Evolutionary conservation across 768 basidiomycete genomes (phyloP).

Genomic region (Tubosaeta sp.): DNA sequence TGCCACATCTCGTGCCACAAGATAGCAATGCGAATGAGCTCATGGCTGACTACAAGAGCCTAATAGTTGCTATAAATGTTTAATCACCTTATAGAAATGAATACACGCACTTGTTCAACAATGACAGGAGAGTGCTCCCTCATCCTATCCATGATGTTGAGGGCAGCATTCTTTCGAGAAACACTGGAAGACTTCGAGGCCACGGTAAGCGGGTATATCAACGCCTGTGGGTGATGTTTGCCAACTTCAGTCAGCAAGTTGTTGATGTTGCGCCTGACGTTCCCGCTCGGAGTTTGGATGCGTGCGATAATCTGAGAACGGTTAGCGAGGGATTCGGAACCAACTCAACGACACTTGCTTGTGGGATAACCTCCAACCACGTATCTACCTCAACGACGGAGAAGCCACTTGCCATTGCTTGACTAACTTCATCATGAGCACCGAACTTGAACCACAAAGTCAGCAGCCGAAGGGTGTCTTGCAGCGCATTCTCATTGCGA

Average conservation of each 20-base stretch:
- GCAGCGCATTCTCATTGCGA: conserved; percentile 84
- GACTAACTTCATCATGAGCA: conserved; percentile 81
- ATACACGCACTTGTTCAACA: conserved; percentile 71
- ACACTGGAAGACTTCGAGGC: conserved; percentile 92
- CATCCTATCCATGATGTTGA: conserved; percentile 88
- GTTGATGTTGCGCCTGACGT: conserved; percentile 86
- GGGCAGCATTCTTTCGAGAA: conserved; percentile 76
- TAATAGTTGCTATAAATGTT: conserved; percentile 26
- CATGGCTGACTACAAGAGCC: conserved; percentile 86
- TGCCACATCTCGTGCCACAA: conserved; percentile 99
- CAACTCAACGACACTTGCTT: conserved; percentile 46
- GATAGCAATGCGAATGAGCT: conserved; percentile 95
- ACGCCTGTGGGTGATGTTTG: conserved; percentile 93
- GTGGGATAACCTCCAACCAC: conserved; percentile 98
- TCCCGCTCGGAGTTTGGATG: conserved; percentile 88
- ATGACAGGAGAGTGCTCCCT: conserved; percentile 83
- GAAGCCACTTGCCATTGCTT: conserved; percentile 85
- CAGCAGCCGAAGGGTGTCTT: conserved; percentile 88
- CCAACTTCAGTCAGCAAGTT: conserved; percentile 88
- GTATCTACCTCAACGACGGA: conserved; percentile 91
- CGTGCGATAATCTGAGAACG: conserved; percentile 85
- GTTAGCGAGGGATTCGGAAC: background rate
- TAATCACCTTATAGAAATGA: background rate
- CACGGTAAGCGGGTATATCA: conserved; percentile 94
- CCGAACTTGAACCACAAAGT: conserved; percentile 99